A percentile compares a stretch with the other conserved stretches of the same genome.
Conservation (phyloP, 108 stramenopile species). For the Aurantiochytrium sp. region DNA sequence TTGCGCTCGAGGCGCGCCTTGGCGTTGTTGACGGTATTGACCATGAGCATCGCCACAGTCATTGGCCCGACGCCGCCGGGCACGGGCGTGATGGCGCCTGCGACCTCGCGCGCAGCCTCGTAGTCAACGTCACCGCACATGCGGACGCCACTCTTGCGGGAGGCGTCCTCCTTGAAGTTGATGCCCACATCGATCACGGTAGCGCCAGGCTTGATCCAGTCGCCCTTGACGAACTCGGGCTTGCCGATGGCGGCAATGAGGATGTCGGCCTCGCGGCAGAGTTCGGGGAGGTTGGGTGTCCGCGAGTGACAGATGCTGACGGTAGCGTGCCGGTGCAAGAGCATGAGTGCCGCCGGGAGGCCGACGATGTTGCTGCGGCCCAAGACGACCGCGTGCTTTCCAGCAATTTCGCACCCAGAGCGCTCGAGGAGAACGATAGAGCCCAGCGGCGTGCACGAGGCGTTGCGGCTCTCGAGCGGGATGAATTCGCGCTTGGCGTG, state of each 20-base stretch:
- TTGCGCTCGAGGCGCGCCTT: not conserved
- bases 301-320: conserved; percentile 89
- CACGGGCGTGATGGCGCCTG: conserved; percentile 86
- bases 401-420: conserved; percentile 68
- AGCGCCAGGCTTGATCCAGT: conserved; percentile 88
- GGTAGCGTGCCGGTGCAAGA: conserved; percentile 81
- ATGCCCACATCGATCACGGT: conserved; percentile 97
- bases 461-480: conserved; percentile 65
- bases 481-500: conserved; percentile 51
- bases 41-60: conserved; percentile 95
- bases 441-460: conserved; percentile 70
- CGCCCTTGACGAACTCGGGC: conserved; percentile 74
- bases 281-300: conserved; percentile 62
- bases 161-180: conserved; percentile 67
- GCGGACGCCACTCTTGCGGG: conserved; percentile 71
- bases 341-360: conserved; percentile 82
- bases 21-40: conserved; percentile 77
- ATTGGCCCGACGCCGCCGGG: conserved; percentile 98
- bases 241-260: conserved; percentile 89
- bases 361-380: conserved; percentile 82
- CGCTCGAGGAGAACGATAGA: conserved; percentile 90
- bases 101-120: conserved; percentile 62
- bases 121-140: conserved; percentile 93
- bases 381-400: conserved; percentile 86
- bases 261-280: conserved; percentile 82